Conservation (phyloP, 768 basidiomycete genomes). For the Mycena haematopus region DNA sequence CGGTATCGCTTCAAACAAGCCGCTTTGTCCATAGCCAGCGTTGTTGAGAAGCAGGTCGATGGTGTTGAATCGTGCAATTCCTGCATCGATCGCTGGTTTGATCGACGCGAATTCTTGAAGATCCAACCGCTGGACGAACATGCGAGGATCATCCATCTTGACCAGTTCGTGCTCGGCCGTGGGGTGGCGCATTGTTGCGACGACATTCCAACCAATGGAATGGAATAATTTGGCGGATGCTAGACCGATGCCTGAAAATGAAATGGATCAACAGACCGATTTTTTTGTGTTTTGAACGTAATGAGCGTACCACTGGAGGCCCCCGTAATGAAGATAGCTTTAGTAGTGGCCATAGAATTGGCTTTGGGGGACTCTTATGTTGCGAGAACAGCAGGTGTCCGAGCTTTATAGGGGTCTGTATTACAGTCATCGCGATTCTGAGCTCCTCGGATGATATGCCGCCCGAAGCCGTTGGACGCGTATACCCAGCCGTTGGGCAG, state of each 20-base stretch:
- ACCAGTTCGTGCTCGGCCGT: slow-evolving; percentile 17
- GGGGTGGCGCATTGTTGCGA: slow-evolving; percentile 33
- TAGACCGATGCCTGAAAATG: slow-evolving; percentile 25
- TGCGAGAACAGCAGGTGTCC: no score
- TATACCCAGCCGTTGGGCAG: no score
- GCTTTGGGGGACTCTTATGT: no score
- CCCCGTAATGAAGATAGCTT: slow-evolving; percentile 33
- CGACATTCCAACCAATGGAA: slow-evolving; percentile 32
- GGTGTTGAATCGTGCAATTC: slow-evolving; percentile 21
- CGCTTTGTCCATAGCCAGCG: slow-evolving; percentile 32
- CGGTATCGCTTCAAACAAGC: slow-evolving; percentile 32
- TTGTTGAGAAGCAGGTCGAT: slow-evolving; percentile 33
- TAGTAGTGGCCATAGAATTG: slow-evolving; percentile 6
- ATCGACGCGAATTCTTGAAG: slow-evolving; percentile 28
- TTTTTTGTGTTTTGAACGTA: background rate
- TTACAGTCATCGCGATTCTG: no score
- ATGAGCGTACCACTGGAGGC: slow-evolving; percentile 18
- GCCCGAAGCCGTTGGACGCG: no score
- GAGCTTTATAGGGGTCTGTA: no score
- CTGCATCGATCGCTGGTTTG: slow-evolving; percentile 25
- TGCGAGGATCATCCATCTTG: slow-evolving; percentile 14
- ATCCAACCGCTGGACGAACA: slow-evolving; percentile 29
- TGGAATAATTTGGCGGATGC: slow-evolving; percentile 32
- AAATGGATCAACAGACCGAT: background rate
- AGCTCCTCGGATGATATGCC: no score